phyloP scores from a whole-genome alignment of 108 stramenopile species.

The Cyclotella atomus region DNA sequence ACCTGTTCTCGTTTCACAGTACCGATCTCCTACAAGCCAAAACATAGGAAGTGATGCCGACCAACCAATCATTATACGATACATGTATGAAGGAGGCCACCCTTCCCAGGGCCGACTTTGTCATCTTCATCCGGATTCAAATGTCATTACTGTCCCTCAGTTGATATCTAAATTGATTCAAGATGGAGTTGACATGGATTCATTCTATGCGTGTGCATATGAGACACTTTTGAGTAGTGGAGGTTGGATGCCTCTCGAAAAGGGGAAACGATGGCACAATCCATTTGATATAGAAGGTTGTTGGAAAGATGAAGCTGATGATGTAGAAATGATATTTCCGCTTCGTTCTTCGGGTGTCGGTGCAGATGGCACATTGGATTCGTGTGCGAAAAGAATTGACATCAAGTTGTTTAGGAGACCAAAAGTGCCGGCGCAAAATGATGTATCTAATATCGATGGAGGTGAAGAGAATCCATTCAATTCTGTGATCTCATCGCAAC shows the following conservation, averaged over 20 bases:
- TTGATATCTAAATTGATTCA: conserved; percentile 17
- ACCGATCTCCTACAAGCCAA: too few relatives aligned
- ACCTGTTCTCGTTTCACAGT: too few relatives aligned
- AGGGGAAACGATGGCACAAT: conserved; percentile 19
- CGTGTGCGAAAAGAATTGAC: conserved; percentile 21
- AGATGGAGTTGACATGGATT: conserved; percentile 44
- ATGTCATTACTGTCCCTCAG: conserved; percentile 22
- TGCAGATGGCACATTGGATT: not conserved
- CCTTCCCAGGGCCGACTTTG: conserved; percentile 32
- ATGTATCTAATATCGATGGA: conserved; percentile 41
- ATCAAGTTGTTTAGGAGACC: conserved; percentile 42
- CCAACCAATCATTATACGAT: conserved; percentile 16
- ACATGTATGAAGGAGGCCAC: conserved; percentile 44
- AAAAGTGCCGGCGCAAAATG: conserved; percentile 14
- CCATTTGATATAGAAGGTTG: conserved; percentile 12
- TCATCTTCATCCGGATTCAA: not conserved
- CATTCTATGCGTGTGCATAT: conserved; percentile 44
- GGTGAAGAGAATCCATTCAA: conserved; percentile 16
- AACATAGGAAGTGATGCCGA: not conserved
- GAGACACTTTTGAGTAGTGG: conserved; percentile 25
- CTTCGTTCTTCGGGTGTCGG: not conserved
- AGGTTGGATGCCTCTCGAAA: conserved; percentile 47
- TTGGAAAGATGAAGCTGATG: conserved; percentile 12
- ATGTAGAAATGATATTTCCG: not conserved
- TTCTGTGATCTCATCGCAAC: not conserved